Evolutionary conservation across 139 green algal genomes (phyloP).

Genomic region (Coelastrella sp.): DNA sequence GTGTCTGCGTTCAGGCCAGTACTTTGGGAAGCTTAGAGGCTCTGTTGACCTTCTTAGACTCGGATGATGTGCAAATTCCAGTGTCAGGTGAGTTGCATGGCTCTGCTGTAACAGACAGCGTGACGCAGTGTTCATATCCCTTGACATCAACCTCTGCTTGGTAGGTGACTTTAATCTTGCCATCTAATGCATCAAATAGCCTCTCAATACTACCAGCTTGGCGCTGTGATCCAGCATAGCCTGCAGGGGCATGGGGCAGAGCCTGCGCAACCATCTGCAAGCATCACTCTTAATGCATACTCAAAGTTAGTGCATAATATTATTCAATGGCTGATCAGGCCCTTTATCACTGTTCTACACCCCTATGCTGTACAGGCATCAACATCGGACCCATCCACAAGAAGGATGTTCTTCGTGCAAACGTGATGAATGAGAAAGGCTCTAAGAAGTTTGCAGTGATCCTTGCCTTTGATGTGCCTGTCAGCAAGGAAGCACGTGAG

Average conservation of each 20-base stretch:
- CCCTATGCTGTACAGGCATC: slow-evolving; percentile 93
- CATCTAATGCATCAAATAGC: too few species aligned
- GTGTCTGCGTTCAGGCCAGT: slow-evolving; percentile 95
- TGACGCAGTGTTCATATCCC: too few species aligned
- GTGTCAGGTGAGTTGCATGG: slow-evolving; percentile 22
- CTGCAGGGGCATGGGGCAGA: too few species aligned
- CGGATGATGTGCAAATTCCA: slow-evolving; percentile 56
- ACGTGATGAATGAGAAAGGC: slow-evolving; percentile 95
- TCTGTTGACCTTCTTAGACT: slow-evolving; percentile 95
- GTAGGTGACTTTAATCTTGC: too few species aligned
- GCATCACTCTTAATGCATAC: too few species aligned
- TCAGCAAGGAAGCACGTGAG: slow-evolving; percentile 83
- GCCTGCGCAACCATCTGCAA: too few species aligned
- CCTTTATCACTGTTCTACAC: too few species aligned
- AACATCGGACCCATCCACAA: slow-evolving; percentile 98
- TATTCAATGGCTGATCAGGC: too few species aligned
- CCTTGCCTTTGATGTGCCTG: slow-evolving; percentile 96
- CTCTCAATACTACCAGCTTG: too few species aligned
- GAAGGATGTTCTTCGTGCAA: slow-evolving; percentile 95
- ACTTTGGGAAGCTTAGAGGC: slow-evolving; percentile 99
- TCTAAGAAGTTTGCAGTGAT: slow-evolving; percentile 94
- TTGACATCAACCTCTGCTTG: too few species aligned
- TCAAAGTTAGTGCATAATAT: too few species aligned
- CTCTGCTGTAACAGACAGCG: background rate
- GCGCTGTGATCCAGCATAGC: too few species aligned